Conservation (phyloP, 73 alveolate species). For the Paramecium sexaurelia region DNA sequence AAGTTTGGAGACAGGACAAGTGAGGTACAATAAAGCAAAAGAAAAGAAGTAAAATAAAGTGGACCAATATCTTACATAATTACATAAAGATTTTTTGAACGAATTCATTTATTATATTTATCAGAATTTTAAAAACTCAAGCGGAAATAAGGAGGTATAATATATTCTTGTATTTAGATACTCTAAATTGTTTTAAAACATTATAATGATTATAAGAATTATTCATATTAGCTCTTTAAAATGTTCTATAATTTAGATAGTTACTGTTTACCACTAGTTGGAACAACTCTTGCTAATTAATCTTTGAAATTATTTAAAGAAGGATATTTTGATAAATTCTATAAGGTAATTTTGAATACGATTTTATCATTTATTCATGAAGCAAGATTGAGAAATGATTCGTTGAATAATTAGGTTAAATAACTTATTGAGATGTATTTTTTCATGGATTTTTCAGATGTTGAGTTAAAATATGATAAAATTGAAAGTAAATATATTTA, state of each 20-base stretch:
- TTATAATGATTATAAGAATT: neutral
- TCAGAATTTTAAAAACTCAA: neutral
- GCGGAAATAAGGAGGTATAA: constrained; percentile 33
- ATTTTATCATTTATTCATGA: neutral
- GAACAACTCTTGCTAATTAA: neutral
- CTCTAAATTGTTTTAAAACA: neutral
- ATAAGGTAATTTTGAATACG: neutral
- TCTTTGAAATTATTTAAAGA: constrained; percentile 20
- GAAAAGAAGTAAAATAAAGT: neutral
- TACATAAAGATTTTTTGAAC: neutral
- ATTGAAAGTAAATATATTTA: neutral
- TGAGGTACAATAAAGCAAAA: too few relatives aligned
- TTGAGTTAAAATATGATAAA: neutral
- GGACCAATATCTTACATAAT: neutral
- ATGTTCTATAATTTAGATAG: constrained; percentile 11
- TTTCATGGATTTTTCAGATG: neutral
- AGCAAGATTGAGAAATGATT: neutral
- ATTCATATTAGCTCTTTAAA: constrained; percentile 6
- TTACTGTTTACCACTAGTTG: neutral
- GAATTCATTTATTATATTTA: constrained; percentile 8
- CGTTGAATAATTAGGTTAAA: neutral
- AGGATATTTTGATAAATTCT: neutral
- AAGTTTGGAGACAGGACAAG: neutral
- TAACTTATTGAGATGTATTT: neutral
- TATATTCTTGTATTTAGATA: neutral